These are phyloP conservation scores for Elymus sibiricus DNA, from an alignment of 176 grass and related monocot genomes.

Conservation along the genomic window DNA sequence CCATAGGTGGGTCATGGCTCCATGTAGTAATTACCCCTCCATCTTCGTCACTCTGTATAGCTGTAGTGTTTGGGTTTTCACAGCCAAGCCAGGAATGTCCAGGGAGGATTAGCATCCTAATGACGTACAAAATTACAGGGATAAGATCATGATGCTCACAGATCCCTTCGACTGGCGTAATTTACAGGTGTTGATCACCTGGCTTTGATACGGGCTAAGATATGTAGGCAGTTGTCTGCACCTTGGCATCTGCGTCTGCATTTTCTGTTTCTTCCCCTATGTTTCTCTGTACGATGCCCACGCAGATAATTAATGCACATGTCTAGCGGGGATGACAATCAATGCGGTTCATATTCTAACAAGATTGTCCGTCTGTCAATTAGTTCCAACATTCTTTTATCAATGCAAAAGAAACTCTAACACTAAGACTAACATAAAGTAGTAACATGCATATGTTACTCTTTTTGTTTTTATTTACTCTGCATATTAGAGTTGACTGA, in stretches of 20 bases:
- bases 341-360: not conserved
- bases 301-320: not conserved
- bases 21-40: not conserved
- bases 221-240: conserved; percentile 19
- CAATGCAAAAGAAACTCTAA: too few species aligned
- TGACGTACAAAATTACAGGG: not conserved
- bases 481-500: too few species aligned
- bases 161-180: not conserved
- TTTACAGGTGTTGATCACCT: not conserved
- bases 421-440: too few species aligned
- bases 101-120: not conserved
- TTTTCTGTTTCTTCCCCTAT: not conserved
- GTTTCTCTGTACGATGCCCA: not conserved
- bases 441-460: too few species aligned
- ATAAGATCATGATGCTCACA: conserved; percentile 1
- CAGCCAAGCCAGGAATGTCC: not conserved
- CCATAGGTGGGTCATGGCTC: not conserved
- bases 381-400: not conserved
- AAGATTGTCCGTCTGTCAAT: not conserved
- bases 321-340: not conserved
- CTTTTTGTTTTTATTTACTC: too few species aligned
- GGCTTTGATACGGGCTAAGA: conserved; percentile 22
- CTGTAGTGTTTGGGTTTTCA: not conserved
- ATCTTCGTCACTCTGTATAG: not conserved
- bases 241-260: not conserved